phyloP scores from a whole-genome alignment of 2,329 filamentous ascomycete species.

The Colletotrichum sidae region DNA sequence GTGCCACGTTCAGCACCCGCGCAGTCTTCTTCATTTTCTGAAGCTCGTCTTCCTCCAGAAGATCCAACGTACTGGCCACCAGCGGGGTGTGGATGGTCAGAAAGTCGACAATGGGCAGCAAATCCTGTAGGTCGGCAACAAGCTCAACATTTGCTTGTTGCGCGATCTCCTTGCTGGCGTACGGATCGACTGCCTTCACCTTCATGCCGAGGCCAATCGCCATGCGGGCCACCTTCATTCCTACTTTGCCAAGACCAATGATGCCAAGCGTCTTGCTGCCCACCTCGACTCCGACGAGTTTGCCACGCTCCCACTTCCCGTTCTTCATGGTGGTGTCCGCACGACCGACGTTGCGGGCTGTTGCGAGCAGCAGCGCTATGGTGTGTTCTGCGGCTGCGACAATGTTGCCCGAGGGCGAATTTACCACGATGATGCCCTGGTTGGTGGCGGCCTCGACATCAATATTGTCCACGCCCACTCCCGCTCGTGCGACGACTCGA shows the following conservation, averaged over 20 bases:
- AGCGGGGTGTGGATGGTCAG: constrained; percentile 85
- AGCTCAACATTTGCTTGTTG: constrained; percentile 74
- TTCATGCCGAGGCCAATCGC: constrained; percentile 83
- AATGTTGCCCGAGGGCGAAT: constrained; percentile 83
- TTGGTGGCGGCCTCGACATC: constrained; percentile 78
- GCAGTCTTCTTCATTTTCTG: constrained; percentile 79
- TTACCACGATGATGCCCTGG: constrained; percentile 82
- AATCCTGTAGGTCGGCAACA: constrained; percentile 65
- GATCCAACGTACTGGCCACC: constrained; percentile 79
- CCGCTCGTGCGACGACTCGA: constrained; percentile 82
- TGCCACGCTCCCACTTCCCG: constrained; percentile 81
- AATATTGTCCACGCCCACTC: constrained; percentile 87
- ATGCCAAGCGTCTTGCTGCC: constrained; percentile 82
- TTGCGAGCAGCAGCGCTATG: constrained; percentile 78
- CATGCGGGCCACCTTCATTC: constrained; percentile 83
- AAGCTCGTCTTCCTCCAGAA: constrained; percentile 76
- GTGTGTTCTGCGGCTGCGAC: constrained; percentile 85
- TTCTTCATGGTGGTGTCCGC: constrained; percentile 76
- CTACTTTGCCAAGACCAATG: constrained; percentile 85
- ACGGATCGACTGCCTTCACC: constrained; percentile 80
- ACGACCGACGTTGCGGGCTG: constrained; percentile 78
- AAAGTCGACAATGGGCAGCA: constrained; percentile 78
- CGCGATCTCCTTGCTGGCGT: constrained; percentile 79
- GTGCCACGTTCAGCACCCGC: constrained; percentile 81
- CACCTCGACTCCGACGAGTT: constrained; percentile 81